These are phyloP conservation scores for Orbilia ellipsospora DNA, from an alignment of 2,329 filamentous ascomycete genomes.

Conservation along the genomic window DNA sequence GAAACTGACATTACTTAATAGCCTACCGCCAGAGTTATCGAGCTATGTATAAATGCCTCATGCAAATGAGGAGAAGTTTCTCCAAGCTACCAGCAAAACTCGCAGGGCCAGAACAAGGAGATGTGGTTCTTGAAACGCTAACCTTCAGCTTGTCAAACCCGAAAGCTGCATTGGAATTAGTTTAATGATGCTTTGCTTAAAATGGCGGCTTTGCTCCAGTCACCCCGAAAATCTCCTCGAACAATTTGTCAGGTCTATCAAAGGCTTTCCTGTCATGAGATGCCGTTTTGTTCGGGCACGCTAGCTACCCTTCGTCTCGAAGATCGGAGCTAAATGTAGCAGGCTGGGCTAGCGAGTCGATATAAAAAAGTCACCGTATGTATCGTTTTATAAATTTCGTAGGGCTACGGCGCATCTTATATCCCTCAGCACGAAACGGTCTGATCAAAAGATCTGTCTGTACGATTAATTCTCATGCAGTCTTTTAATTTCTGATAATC, in stretches of 20 bases:
- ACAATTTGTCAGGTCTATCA: slow-evolving; percentile 17
- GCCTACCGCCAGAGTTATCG: neutral
- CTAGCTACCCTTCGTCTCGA: neutral
- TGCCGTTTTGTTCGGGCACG: neutral
- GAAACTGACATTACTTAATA: slow-evolving; percentile 3
- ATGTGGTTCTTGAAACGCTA: neutral
- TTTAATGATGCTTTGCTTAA: neutral
- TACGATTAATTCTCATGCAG: neutral
- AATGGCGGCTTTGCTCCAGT: neutral
- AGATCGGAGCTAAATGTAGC: slow-evolving; percentile 10
- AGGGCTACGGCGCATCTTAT: slow-evolving; percentile 1
- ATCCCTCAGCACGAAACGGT: slow-evolving; percentile 2
- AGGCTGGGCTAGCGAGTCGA: neutral
- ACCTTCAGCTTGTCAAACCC: neutral
- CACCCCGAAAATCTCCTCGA: neutral
- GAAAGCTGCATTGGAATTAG: neutral
- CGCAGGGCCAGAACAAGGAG: neutral
- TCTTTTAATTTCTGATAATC: slow-evolving; percentile 11
- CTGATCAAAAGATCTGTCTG: neutral
- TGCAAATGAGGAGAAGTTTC: slow-evolving; percentile 8
- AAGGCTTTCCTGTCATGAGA: neutral
- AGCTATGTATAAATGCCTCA: slow-evolving; percentile 24
- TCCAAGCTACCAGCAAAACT: slow-evolving; percentile 8
- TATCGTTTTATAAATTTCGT: slow-evolving; percentile 25
- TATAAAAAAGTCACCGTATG: slow-evolving; percentile 18